These are phyloP conservation scores for Cetraspora pellucida DNA, from an alignment of 192 early-diverging fungal genomes.

Conservation along the genomic window DNA sequence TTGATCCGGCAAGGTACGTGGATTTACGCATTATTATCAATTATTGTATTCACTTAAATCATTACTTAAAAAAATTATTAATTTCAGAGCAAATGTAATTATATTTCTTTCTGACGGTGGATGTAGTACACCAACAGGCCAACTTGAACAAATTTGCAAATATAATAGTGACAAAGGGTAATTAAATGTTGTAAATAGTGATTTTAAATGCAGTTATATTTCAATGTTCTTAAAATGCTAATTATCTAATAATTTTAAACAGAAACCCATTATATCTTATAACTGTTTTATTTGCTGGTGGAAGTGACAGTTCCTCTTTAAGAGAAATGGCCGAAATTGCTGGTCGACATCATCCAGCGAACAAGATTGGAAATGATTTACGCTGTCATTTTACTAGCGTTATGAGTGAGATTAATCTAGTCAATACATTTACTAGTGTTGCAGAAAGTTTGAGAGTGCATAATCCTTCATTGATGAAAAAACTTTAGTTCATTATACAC, in stretches of 20 bases:
- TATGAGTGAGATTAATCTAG: not conserved
- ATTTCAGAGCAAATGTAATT: constrained; percentile 29
- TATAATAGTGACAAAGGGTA: not conserved
- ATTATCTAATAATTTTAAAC: not conserved
- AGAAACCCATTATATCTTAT: constrained; percentile 20
- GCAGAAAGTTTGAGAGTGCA: constrained; percentile 23
- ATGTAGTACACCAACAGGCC: not conserved
- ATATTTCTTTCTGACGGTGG: constrained; percentile 35
- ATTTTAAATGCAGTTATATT: no score
- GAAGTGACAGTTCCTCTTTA: not conserved
- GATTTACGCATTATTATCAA: not conserved
- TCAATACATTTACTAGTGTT: constrained; percentile 1
- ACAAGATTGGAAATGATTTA: not conserved
- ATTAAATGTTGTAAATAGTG: not conserved
- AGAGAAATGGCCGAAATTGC: constrained; percentile 30
- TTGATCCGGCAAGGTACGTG: constrained; percentile 9
- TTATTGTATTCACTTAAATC: not conserved
- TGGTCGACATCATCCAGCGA: not conserved
- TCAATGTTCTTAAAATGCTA: no score
- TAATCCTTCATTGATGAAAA: not conserved
- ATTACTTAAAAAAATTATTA: not conserved
- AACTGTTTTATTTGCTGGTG: constrained; percentile 8
- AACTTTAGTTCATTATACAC: not conserved
- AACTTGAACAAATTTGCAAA: constrained; percentile 6
- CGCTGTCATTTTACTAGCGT: not conserved